Percentiles rank a stretch among this genome's conserved stretches.
Conservation (phyloP, 2,329 filamentous ascomycete genomes). For the Fusarium sp. region DNA sequence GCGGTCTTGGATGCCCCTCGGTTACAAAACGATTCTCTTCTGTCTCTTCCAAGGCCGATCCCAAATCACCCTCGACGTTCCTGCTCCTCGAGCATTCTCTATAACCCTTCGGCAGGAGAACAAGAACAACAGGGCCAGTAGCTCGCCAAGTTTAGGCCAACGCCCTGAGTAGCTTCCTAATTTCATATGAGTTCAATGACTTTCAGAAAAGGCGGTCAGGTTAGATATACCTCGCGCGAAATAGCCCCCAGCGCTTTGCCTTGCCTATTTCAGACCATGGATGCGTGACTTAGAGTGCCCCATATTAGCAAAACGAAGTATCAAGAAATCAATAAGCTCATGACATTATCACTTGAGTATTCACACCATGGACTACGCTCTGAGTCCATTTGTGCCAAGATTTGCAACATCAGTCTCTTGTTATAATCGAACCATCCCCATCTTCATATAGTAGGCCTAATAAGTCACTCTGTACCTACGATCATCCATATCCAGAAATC, state of each 20-base stretch:
- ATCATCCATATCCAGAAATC: neutral
- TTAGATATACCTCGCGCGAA: neutral
- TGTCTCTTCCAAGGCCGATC: neutral
- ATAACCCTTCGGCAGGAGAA: neutral
- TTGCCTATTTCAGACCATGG: neutral
- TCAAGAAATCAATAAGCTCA: neutral
- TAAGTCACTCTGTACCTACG: neutral
- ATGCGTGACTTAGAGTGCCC: neutral
- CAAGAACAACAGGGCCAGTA: neutral
- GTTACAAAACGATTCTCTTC: neutral
- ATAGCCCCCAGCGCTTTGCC: neutral
- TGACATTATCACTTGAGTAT: neutral
- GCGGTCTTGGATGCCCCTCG: neutral
- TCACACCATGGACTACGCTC: neutral
- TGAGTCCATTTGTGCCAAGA: neutral
- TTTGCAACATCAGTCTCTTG: neutral
- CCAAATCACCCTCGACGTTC: neutral
- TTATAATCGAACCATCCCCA: neutral
- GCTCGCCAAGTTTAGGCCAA: neutral
- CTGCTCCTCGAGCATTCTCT: neutral
- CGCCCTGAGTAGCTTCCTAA: too few species aligned
- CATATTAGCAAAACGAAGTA: neutral
- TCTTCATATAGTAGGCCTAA: neutral
- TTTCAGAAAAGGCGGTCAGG: neutral
- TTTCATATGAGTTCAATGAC: neutral